Evolutionary conservation across 1,284 basidiomycete species (phyloP).

Genomic region (Sanghuangporus baumii): DNA sequence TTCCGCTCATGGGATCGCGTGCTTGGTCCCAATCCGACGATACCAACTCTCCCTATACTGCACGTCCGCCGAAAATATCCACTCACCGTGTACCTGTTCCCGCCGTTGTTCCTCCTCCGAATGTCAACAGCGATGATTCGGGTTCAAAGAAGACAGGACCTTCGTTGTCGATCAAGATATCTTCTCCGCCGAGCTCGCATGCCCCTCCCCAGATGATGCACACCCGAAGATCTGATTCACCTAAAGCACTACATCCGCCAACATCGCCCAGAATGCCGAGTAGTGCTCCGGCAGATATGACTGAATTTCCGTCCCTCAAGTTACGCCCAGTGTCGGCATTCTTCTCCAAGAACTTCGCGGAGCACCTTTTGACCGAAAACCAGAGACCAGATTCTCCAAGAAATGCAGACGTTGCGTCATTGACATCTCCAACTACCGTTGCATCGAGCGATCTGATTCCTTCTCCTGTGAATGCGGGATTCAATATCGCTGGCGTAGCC

Average conservation of each 20-base stretch:
- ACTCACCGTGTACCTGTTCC: slow-evolving; percentile 43
- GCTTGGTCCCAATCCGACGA: not conserved
- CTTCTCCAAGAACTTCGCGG: slow-evolving; percentile 65
- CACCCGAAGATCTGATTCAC: slow-evolving; percentile 8
- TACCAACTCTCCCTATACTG: not conserved
- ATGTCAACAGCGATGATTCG: slow-evolving; percentile 2
- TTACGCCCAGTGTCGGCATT: slow-evolving; percentile 71
- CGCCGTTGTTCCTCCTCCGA: slow-evolving; percentile 18
- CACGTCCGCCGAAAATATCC: slow-evolving; percentile 12
- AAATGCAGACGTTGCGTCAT: slow-evolving; percentile 25
- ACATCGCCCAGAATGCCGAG: slow-evolving; percentile 22
- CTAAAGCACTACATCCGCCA: slow-evolving; percentile 17
- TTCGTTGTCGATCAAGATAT: slow-evolving; percentile 16
- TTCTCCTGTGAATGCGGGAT: slow-evolving; percentile 6
- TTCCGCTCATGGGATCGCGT: slow-evolving; percentile 41
- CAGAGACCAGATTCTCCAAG: slow-evolving; percentile 26
- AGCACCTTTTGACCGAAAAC: slow-evolving; percentile 45
- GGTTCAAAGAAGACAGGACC: slow-evolving; percentile 10
- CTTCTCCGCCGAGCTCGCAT: slow-evolving; percentile 2
- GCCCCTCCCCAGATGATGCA: not conserved
- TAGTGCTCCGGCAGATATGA: slow-evolving; percentile 59
- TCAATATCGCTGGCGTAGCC: not conserved
- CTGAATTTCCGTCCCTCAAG: slow-evolving; percentile 59
- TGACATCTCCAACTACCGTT: slow-evolving; percentile 12
- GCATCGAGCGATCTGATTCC: slow-evolving; percentile 14